These are phyloP conservation scores for Populus hybrid DNA, from an alignment of 441 rosid genomes.

Conservation along the genomic window DNA sequence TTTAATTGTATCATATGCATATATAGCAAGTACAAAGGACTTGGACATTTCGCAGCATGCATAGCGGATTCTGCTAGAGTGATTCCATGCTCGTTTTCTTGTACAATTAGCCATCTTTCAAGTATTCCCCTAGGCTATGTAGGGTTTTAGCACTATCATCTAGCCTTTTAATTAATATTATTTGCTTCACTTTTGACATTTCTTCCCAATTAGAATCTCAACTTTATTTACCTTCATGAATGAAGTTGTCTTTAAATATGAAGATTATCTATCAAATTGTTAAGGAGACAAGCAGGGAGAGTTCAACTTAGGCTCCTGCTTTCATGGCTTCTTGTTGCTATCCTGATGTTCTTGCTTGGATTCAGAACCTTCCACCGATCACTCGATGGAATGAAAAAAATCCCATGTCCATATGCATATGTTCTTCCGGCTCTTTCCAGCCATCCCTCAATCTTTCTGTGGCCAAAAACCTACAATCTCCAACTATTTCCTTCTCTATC, in stretches of 20 bases:
- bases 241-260: constrained; percentile 1
- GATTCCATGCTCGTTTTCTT: background rate
- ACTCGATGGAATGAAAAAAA: constrained; percentile 47
- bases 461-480: constrained; percentile 32
- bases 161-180: constrained; percentile 3
- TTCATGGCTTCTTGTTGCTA: constrained; percentile 54
- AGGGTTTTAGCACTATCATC: background rate
- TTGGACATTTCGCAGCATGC: too few species aligned
- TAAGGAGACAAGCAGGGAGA: background rate
- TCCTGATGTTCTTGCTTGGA: constrained; percentile 62
- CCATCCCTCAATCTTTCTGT: constrained; percentile 56
- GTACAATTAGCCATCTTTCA: background rate
- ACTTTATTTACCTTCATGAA: constrained; percentile 14
- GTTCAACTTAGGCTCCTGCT: background rate
- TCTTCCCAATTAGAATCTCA: constrained; percentile 19
- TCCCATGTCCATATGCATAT: constrained; percentile 51
- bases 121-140: background rate
- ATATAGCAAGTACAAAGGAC: too few species aligned
- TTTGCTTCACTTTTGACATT: constrained; percentile 26
- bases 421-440: constrained; percentile 49
- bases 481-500: constrained; percentile 49
- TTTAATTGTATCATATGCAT: too few species aligned
- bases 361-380: constrained; percentile 62
- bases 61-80: too few species aligned
- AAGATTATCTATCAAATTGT: background rate